Conservation (phyloP, 2,329 filamentous ascomycete species). For the Botrytis fabae region DNA sequence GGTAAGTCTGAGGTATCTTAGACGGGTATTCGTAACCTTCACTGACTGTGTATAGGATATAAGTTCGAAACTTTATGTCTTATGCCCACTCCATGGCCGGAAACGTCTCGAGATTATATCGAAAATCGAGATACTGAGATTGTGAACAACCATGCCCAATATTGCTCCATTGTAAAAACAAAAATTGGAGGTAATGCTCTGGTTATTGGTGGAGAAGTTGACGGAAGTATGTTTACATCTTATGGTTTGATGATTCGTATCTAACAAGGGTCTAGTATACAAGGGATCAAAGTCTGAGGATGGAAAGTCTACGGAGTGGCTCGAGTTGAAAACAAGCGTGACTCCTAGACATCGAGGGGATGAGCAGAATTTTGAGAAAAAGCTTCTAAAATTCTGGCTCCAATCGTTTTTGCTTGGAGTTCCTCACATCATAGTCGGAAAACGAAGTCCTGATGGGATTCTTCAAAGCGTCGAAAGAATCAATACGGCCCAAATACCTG, state of each 20-base stretch:
- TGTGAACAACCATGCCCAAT: slow-evolving; percentile 90
- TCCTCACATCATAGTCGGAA: slow-evolving; percentile 87
- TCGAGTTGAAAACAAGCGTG: slow-evolving; percentile 83
- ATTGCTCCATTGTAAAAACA: slow-evolving; percentile 90
- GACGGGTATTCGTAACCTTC: not conserved
- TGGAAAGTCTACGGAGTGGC: slow-evolving; percentile 77
- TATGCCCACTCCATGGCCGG: slow-evolving; percentile 71
- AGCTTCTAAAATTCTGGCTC: slow-evolving; percentile 94
- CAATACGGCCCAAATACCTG: slow-evolving; percentile 75
- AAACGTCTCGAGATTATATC: slow-evolving; percentile 73
- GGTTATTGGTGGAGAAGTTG: slow-evolving; percentile 89
- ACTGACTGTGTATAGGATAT: slow-evolving; percentile 63
- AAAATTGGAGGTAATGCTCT: slow-evolving; percentile 75
- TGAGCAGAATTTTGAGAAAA: slow-evolving; percentile 76
- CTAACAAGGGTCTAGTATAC: slow-evolving; percentile 53
- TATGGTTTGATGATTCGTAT: slow-evolving; percentile 14
- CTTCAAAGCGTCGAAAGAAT: slow-evolving; percentile 74
- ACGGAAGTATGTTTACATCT: slow-evolving; percentile 61
- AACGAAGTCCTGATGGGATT: slow-evolving; percentile 71
- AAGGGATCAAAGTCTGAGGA: slow-evolving; percentile 70
- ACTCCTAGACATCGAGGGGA: slow-evolving; percentile 67
- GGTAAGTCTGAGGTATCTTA: slow-evolving; percentile 53
- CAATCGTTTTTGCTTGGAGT: slow-evolving; percentile 94
- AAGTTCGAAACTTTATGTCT: slow-evolving; percentile 91
- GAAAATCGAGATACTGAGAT: slow-evolving; percentile 68